Evolutionary conservation across 139 green algal species (phyloP).

Genomic region (Micractinium sp.): DNA sequence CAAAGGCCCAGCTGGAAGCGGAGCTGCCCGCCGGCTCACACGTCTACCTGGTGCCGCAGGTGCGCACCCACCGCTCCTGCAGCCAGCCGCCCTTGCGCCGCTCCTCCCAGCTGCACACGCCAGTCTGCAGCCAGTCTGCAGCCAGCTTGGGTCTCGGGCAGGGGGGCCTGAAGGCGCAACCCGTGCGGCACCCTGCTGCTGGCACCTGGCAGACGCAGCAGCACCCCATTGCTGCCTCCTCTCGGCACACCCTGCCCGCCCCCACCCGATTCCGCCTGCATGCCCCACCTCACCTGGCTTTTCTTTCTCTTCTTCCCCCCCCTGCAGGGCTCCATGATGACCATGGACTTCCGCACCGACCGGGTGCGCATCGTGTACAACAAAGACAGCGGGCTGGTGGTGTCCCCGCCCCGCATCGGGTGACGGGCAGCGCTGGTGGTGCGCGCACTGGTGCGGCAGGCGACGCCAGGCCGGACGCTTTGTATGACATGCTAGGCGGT

Average conservation of each 20-base stretch:
- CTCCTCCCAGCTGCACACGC: too few species aligned
- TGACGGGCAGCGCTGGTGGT: not conserved
- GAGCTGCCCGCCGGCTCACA: not conserved
- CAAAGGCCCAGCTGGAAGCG: conserved; percentile 5
- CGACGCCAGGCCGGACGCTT: not conserved
- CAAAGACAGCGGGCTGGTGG: not conserved
- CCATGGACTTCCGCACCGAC: conserved; percentile 37
- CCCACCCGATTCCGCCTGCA: not conserved
- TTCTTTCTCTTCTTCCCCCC: too few species aligned
- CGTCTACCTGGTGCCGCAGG: conserved; percentile 3
- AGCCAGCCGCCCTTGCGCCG: too few species aligned
- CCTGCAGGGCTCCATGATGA: conserved; percentile 13
- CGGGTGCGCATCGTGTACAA: conserved; percentile 19
- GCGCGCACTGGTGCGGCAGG: not conserved
- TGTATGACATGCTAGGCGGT: too few species aligned
- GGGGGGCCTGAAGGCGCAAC: too few species aligned
- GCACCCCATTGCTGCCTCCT: too few species aligned
- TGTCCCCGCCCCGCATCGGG: conserved; percentile 17
- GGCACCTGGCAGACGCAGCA: too few species aligned
- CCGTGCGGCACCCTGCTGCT: too few species aligned
- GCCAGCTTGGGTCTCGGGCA: too few species aligned
- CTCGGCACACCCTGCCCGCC: not conserved
- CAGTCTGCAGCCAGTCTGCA: too few species aligned
- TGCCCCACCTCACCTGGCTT: not conserved
- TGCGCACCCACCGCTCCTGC: too few species aligned